Conservation (phyloP, 768 basidiomycete genomes). For the Gloeophyllum trabeum region DNA sequence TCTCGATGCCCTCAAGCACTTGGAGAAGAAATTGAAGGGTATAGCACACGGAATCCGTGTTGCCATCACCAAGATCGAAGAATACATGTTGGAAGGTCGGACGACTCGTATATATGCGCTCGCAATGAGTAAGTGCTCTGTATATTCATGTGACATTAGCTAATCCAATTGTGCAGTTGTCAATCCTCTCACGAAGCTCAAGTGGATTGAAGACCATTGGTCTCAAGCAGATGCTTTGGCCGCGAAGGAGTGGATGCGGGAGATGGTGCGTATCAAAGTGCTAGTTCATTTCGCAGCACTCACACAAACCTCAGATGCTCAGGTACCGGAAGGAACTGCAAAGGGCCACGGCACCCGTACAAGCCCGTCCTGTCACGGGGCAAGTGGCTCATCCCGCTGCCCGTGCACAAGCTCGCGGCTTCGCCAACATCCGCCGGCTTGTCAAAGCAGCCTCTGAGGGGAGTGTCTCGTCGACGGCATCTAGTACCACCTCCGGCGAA, state of each 20-base stretch:
- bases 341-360: no score
- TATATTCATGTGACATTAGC: background rate
- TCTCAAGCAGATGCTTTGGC: background rate
- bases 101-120: background rate
- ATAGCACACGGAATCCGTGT: background rate
- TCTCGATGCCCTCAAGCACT: background rate
- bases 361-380: no score
- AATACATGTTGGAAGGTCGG: background rate
- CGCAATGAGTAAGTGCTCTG: background rate
- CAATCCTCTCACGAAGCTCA: background rate
- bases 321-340: no score
- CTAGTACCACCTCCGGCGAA: no score
- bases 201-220: slow-evolving; percentile 1
- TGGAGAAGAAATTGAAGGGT: background rate
- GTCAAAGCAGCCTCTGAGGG: no score
- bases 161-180: background rate
- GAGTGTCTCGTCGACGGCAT: no score
- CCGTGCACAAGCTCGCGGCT: no score
- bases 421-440: no score
- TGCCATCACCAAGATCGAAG: background rate
- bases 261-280: no score
- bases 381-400: no score
- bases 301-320: no score
- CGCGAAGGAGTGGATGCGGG: background rate
- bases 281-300: no score